These are phyloP conservation scores for Xylaria sp. DNA, from an alignment of 2,329 filamentous ascomycete genomes.

Conservation along the genomic window DNA sequence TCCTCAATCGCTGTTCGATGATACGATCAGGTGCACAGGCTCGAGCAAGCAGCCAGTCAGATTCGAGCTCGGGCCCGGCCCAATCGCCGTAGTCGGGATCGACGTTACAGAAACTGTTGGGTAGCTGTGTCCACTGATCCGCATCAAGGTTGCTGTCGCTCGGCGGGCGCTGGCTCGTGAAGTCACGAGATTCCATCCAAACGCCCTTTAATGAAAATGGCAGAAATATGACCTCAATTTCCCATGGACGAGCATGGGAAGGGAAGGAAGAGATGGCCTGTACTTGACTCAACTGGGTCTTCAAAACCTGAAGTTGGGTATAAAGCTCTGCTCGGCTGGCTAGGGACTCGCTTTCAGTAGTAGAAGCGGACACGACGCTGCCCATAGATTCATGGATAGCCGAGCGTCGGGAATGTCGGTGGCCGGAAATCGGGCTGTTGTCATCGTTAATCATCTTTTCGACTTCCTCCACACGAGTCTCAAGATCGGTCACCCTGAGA, in stretches of 20 bases:
- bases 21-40: slow-evolving; percentile 66
- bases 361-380: slow-evolving; percentile 51
- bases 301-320: slow-evolving; percentile 53
- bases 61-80: slow-evolving; percentile 48
- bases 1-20: slow-evolving; percentile 72
- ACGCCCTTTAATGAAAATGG: slow-evolving; percentile 66
- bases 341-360: slow-evolving; percentile 45
- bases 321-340: slow-evolving; percentile 50
- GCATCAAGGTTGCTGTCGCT: slow-evolving; percentile 35
- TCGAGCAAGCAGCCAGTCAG: slow-evolving; percentile 68
- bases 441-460: slow-evolving; percentile 57
- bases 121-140: slow-evolving; percentile 60
- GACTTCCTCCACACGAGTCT: slow-evolving; percentile 63
- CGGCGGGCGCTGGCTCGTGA: slow-evolving; percentile 43
- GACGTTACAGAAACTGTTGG: slow-evolving; percentile 47
- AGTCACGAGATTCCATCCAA: slow-evolving; percentile 56
- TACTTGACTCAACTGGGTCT: slow-evolving; percentile 56
- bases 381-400: slow-evolving; percentile 48
- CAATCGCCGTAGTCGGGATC: slow-evolving; percentile 53
- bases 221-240: slow-evolving; percentile 74
- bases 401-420: slow-evolving; percentile 39
- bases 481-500: slow-evolving; percentile 69
- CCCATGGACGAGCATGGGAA: slow-evolving; percentile 67
- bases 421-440: slow-evolving; percentile 43
- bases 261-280: slow-evolving; percentile 59